phyloP scores from a whole-genome alignment of 139 green algal genomes.

The Limnomonas spitsbergensis region DNA sequence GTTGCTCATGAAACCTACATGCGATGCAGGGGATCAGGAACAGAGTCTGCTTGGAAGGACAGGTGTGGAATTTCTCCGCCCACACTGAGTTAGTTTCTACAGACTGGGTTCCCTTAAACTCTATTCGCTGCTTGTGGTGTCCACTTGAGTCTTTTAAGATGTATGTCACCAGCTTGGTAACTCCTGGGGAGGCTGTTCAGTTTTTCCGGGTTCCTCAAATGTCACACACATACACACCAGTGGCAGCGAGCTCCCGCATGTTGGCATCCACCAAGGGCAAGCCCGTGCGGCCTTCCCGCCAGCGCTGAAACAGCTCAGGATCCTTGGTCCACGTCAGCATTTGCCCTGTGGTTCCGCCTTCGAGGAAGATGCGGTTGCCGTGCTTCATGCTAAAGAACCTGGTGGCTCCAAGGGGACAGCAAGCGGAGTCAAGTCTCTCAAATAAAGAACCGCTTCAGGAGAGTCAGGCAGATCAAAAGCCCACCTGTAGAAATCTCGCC shows the following conservation, averaged over 20 bases:
- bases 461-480: no score
- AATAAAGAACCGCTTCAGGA: no score
- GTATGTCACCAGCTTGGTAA: no score
- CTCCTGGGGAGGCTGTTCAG: no score
- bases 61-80: no score
- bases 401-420: background rate
- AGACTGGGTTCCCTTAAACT: no score
- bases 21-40: background rate
- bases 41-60: no score
- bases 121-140: no score
- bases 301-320: conserved; percentile 52
- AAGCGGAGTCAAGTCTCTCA: no score
- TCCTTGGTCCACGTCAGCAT: conserved; percentile 46
- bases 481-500: conserved; percentile 87
- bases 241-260: conserved; percentile 90
- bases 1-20: conserved; percentile 92
- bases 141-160: no score
- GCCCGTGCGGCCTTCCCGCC: conserved; percentile 81
- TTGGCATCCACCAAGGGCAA: conserved; percentile 95
- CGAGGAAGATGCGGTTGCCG: conserved; percentile 82
- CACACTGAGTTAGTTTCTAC: no score
- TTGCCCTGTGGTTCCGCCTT: conserved; percentile 43
- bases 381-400: conserved; percentile 90
- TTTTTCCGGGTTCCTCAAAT: no score
- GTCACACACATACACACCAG: conserved; percentile 49